Base-by-base conservation (phyloP, 2,329 filamentous ascomycete genomes). In the Zasmidium angulare region DNA sequence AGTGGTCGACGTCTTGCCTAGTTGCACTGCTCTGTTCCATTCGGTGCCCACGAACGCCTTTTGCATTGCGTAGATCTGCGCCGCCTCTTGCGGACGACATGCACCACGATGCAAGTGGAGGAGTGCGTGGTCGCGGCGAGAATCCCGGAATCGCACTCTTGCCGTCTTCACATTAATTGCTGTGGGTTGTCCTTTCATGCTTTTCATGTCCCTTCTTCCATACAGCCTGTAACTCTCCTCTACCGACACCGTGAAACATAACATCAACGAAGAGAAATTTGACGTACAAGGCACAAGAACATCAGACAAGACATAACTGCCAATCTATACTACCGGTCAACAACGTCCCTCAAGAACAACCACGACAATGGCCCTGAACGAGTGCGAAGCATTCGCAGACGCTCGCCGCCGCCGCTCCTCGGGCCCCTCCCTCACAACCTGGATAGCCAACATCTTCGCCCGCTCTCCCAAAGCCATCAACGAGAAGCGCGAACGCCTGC, bases 391-490 rank as follows among this genome's bases (percentile, higher is more conserved):
- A 2, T 50, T 26, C 48, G 14, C 48, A 23, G 36, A 43, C 36
- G 36, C 36, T 17, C 48, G 48, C 48, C 22, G 20, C 10, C 22
- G 48, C 22, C 48, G 48, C 22, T 50, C 48, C 21, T 24, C 21
- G 6, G 3, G 21, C 29, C n/a, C 22, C 22, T 46, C 46, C 21
- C 43, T 50, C 3, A 40, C 46, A 9, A 29, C 50, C 31, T 64
- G 57, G 54, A 22, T 63, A 40, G 21, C 55, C 21, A 17, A 40
- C 14, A 20, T 54, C 12, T 58, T 63, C 55, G 46, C 52, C 14
- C 53, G 57, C 40, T 52, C 57, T 3, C 55, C 48, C 9, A 60
- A 48, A 53, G 29, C 46, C 46, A 53, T 62, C 48, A 54, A 48
- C 46, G 52, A 53, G n/a, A 58, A 53, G 19, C 51, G 57, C 17